These are phyloP conservation scores for Trichoderma gamsii DNA, from an alignment of 495 filamentous ascomycete species.

Conservation along the genomic window DNA sequence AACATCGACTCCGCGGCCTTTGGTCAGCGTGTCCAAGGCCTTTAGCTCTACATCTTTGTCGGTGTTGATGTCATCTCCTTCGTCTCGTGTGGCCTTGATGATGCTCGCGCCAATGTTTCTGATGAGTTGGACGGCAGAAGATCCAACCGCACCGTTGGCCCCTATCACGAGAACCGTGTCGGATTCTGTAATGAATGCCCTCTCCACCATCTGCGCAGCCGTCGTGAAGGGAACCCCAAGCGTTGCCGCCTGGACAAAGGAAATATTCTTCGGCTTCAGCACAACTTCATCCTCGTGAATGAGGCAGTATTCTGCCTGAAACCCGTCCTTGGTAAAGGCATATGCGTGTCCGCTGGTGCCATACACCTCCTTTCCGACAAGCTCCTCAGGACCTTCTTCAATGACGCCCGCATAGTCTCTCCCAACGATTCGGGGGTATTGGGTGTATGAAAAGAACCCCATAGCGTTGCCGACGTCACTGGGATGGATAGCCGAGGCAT, in stretches of 20 bases:
- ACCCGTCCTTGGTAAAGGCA: constrained; percentile 9
- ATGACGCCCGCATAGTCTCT: constrained; percentile 7
- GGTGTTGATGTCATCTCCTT: background rate
- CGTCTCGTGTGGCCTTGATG: constrained; percentile 10
- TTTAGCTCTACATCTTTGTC: constrained; percentile 1
- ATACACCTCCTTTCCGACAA: background rate
- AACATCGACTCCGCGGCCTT: background rate
- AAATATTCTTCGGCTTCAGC: background rate
- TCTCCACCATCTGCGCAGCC: constrained; percentile 3
- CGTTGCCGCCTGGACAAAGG: background rate
- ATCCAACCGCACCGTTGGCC: constrained; percentile 3
- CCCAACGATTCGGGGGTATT: background rate
- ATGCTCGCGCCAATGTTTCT: background rate
- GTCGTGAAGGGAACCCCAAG: background rate
- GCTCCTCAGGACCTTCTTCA: background rate
- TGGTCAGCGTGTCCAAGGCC: background rate
- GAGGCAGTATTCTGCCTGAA: constrained; percentile 4
- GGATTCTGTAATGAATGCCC: background rate
- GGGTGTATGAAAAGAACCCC: background rate
- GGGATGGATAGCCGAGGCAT: background rate
- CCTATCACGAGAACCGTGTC: constrained; percentile 1
- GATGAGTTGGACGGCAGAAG: background rate
- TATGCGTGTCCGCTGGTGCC: constrained; percentile 1
- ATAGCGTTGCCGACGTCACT: background rate
- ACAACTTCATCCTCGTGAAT: background rate